Base-by-base conservation (phyloP, 1,139 yeast genomes). In the Nakaseomyces uthaithaninus region DNA sequence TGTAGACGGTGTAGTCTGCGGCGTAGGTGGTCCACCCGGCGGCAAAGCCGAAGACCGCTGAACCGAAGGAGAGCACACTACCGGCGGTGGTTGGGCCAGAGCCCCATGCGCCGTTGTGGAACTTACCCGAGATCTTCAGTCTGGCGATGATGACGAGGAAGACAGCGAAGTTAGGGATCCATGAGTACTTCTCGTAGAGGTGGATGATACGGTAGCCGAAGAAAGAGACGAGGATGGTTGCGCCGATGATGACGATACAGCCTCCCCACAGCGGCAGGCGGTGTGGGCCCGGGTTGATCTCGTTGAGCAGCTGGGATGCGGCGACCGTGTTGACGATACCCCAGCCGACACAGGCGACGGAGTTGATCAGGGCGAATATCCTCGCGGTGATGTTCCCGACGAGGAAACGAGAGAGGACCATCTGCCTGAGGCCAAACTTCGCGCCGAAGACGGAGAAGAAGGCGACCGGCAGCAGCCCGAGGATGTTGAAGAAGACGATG, bases 21-120 rank as follows among this genome's bases (percentile, higher is more conserved):
- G 95, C 93, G 56, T 81, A 85, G 18, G 95, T 81, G 43, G 94
- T 77, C 96, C 96, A 87, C 48, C 96, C 96, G 42, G 95, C 76
- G 39, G 95, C 94, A 56, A 82, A 89, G 48, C 96, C 96, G 55
- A 74, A 89, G 48, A 84, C 65, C 38, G 94, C 68, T 59, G 87
- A 80, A 59, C 96, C 96, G 54, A 83, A 86, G 28, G 93, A 78
- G 43, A 89, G 69, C 24, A 86, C 91, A 53, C 64, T 58, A 51
- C 89, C 95, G 35, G 94, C 94, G 41, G 79, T 72, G 33, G 74
- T 69, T 25, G 60, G 51, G 49, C 87, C 86, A 40, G 59, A 48
- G 17, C 48, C 43, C 58, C 63, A 58, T n/a, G 52, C 49, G 46
- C 69, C 73, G 40, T 54, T 51, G 25, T 68, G 63, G 60, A 86